phyloP scores from a whole-genome alignment of 805 yeast species.

The Starmerella kuoi region DNA sequence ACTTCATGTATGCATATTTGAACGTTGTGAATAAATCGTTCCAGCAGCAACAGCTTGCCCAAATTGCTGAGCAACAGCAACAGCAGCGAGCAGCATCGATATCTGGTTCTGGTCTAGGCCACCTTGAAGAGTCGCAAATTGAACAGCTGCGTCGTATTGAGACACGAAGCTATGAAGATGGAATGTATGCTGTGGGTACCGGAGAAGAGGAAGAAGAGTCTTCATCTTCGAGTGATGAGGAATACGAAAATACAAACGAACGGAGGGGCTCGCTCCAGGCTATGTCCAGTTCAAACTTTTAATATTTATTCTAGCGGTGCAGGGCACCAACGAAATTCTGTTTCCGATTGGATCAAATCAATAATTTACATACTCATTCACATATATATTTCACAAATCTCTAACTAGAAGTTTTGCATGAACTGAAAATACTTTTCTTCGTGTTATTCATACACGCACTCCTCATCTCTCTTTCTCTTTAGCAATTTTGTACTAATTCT shows the following conservation, averaged over 20 bases:
- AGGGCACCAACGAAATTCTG: too few relatives aligned
- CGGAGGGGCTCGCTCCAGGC: too few relatives aligned
- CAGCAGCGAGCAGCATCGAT: background rate
- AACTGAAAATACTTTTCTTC: too few relatives aligned
- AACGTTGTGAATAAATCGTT: slow-evolving; percentile 79
- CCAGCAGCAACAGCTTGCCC: slow-evolving; percentile 28
- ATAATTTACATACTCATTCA: too few relatives aligned
- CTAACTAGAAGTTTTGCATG: too few relatives aligned
- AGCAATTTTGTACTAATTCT: too few relatives aligned
- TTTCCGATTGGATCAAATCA: too few relatives aligned
- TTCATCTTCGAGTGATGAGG: slow-evolving; percentile 17
- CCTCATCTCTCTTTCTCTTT: too few relatives aligned
- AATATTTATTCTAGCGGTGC: slow-evolving; percentile 2
- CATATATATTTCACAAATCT: too few relatives aligned
- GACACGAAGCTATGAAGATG: slow-evolving; percentile 13
- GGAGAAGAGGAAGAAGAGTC: slow-evolving; percentile 4
- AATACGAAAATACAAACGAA: too few relatives aligned
- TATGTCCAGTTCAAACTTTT: background rate
- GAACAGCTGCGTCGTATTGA: slow-evolving; percentile 18
- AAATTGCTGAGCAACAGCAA: slow-evolving; percentile 13
- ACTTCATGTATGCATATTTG: slow-evolving; percentile 95
- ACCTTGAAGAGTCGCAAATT: slow-evolving; percentile 15
- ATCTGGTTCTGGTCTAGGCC: background rate
- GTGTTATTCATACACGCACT: too few relatives aligned
- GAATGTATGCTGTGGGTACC: slow-evolving; percentile 8